Conservation (phyloP, 768 basidiomycete genomes). For the Boletus subparvulus region DNA sequence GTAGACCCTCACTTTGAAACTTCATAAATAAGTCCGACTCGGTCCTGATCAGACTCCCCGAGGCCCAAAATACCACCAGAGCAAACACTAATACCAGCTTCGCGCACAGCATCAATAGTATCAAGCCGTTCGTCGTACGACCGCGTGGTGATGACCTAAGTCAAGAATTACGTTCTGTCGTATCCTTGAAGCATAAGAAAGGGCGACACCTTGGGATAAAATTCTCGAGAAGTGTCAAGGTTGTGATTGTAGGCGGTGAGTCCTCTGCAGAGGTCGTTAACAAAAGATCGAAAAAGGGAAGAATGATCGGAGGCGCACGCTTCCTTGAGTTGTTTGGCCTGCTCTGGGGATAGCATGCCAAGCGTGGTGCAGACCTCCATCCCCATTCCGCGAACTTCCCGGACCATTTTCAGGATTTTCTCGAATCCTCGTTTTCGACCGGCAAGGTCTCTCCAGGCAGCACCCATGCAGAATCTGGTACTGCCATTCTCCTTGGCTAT, state of each 20-base stretch:
- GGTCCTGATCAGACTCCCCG: slow-evolving; percentile 86
- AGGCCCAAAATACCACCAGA: slow-evolving; percentile 95
- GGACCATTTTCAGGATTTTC: slow-evolving; percentile 89
- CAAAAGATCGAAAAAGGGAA: neutral
- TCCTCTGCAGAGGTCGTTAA: slow-evolving; percentile 48
- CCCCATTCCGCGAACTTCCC: slow-evolving; percentile 86
- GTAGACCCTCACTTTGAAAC: slow-evolving; percentile 69
- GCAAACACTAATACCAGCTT: slow-evolving; percentile 96
- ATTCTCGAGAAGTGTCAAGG: slow-evolving; percentile 95
- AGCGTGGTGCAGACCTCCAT: slow-evolving; percentile 99
- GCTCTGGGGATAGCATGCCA: slow-evolving; percentile 93
- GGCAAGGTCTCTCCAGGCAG: slow-evolving; percentile 94
- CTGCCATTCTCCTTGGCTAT: slow-evolving; percentile 96
- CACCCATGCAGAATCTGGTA: slow-evolving; percentile 98
- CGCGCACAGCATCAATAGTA: slow-evolving; percentile 87
- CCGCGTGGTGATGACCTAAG: slow-evolving; percentile 90
- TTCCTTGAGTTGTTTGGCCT: slow-evolving; percentile 88
- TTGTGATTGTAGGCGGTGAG: slow-evolving; percentile 99
- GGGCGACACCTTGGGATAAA: slow-evolving; percentile 79
- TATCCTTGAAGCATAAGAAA: neutral
- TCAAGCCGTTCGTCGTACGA: slow-evolving; percentile 91
- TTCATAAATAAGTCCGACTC: slow-evolving; percentile 93
- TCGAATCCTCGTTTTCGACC: slow-evolving; percentile 94
- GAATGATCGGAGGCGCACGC: slow-evolving; percentile 56
- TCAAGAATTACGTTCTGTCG: neutral